Evolutionary conservation across 73 alveolate species (phyloP), one percentile per base, ranked within the genome.

Genomic region (Urostyla sp.): DNA sequence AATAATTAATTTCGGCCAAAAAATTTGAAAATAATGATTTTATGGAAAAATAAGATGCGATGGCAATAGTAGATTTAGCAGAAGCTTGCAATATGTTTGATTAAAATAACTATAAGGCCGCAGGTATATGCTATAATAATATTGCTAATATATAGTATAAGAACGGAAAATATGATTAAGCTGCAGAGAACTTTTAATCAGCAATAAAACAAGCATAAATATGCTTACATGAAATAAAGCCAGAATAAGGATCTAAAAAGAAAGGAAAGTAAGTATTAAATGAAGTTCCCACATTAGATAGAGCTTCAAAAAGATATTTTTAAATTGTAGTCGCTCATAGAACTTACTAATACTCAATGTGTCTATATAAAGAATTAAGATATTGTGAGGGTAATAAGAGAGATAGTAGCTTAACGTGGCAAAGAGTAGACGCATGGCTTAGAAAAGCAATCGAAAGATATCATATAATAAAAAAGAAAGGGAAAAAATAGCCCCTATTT

Each of bases 51-150:
- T 16, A 54, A 16, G 90, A 78, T 51, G 87, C 93, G 21, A 20
- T 61, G 28, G 93, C 93, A n/a, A 78, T 85, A 0, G 66, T 87
- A 36, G 88, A 81, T 58, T 72, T 63, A 18, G 91, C 91, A 52
- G 88, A 87, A 32, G 94, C 94, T 20, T 81, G 80, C 60, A 72
- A 72, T 43, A 54, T 87, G 78, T 72, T 87, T 74, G 84, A 84
- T 32, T 27, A 50, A 10, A 28, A 74, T 32, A 88, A 88, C 50
- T 30, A 73, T 32, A 67, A 83, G 43, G 90, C 89, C 13, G 90
- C 90, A 35, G 92, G 90, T 3, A 88, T 83, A 21, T 88, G 95
- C 84, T 66, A 84, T 32, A 88, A 85, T 31, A 88, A 88, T 61
- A 76, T 88, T 24, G 95, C 87, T 4, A 74, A 69, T 53, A 74